Evolutionary conservation across 2,329 filamentous ascomycete genomes (phyloP).

Genomic region (Sporothrix schenckii): DNA sequence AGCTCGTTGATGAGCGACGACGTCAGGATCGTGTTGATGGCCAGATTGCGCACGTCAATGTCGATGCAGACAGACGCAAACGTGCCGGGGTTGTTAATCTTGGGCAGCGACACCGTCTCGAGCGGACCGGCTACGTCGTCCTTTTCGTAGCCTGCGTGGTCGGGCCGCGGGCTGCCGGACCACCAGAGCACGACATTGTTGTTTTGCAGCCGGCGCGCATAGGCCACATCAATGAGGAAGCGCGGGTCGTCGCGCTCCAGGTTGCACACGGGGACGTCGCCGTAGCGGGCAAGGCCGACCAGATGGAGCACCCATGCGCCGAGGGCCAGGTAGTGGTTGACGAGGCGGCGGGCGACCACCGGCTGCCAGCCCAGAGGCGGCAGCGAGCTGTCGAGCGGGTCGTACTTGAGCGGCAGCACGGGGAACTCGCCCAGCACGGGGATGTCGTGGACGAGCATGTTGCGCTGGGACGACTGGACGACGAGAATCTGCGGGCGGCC

Average conservation of each 20-base stretch:
- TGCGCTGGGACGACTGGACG: slow-evolving; percentile 84
- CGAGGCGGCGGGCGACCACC: slow-evolving; percentile 81
- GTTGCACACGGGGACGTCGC: slow-evolving; percentile 93
- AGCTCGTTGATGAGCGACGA: slow-evolving; percentile 96
- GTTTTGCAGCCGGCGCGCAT: slow-evolving; percentile 83
- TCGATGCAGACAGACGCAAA: slow-evolving; percentile 98
- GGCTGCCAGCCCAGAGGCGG: slow-evolving; percentile 93
- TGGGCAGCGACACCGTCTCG: slow-evolving; percentile 88
- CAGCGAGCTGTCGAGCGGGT: slow-evolving; percentile 80
- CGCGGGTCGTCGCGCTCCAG: slow-evolving; percentile 91
- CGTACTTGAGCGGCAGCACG: slow-evolving; percentile 75
- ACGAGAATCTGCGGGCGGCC: slow-evolving; percentile 78
- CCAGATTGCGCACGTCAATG: slow-evolving; percentile 86
- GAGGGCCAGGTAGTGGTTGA: slow-evolving; percentile 89
- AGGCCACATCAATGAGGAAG: slow-evolving; percentile 94
- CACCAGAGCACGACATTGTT: slow-evolving; percentile 97
- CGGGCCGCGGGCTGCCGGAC: slow-evolving; percentile 82
- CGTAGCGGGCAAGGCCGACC: slow-evolving; percentile 84
- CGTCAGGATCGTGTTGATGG: slow-evolving; percentile 96
- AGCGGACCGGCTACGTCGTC: slow-evolving; percentile 84
- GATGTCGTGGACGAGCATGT: slow-evolving; percentile 80
- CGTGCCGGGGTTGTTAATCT: slow-evolving; percentile 88
- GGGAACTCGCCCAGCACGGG: slow-evolving; percentile 83
- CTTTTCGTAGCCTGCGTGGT: slow-evolving; percentile 93
- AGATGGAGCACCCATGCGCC: slow-evolving; percentile 90